Evolutionary conservation across 202 grass and related monocot species (phyloP).

Genomic region (Setaria viridis): DNA sequence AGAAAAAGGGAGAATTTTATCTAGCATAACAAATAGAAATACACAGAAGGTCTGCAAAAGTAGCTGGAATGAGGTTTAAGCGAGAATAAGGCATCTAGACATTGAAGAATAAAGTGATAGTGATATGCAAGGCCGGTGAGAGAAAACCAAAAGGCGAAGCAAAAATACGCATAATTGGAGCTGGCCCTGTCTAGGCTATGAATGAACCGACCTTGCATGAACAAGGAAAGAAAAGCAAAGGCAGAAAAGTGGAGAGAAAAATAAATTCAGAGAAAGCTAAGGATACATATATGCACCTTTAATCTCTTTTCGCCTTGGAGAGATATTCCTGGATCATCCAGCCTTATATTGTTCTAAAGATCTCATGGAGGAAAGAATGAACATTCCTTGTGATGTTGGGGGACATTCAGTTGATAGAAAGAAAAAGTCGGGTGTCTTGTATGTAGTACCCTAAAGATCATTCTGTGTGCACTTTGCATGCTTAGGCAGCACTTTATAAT

Average conservation of each 20-base stretch:
- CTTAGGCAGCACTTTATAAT: conserved; percentile 68
- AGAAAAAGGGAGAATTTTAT: neutral
- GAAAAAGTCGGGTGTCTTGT: conserved; percentile 51
- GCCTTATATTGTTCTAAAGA: conserved; percentile 62
- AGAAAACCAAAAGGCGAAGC: conserved; percentile 25
- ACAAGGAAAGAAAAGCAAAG: neutral
- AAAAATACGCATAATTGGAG: conserved; percentile 32
- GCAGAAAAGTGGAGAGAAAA: neutral
- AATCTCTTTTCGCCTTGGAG: conserved; percentile 42
- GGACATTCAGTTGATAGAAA: conserved; percentile 77
- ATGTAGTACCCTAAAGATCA: conserved; percentile 67
- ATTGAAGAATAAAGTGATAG: conserved; percentile 61
- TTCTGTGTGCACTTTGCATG: conserved; percentile 74
- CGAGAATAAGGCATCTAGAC: conserved; percentile 47
- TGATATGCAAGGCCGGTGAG: neutral
- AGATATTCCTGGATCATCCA: conserved; percentile 69
- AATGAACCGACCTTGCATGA: conserved; percentile 17
- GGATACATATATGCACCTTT: conserved; percentile 40
- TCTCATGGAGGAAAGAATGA: conserved; percentile 48
- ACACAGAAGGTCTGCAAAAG: conserved; percentile 26
- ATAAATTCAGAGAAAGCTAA: conserved; percentile 37
- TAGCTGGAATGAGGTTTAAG: conserved; percentile 44
- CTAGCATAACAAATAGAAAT: neutral
- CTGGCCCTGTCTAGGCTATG: neutral
- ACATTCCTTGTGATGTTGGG: conserved; percentile 68